A percentile compares a stretch with the other conserved stretches of the same genome.
Conservation (phyloP, 495 filamentous ascomycete genomes). For the Poronia punctata region DNA sequence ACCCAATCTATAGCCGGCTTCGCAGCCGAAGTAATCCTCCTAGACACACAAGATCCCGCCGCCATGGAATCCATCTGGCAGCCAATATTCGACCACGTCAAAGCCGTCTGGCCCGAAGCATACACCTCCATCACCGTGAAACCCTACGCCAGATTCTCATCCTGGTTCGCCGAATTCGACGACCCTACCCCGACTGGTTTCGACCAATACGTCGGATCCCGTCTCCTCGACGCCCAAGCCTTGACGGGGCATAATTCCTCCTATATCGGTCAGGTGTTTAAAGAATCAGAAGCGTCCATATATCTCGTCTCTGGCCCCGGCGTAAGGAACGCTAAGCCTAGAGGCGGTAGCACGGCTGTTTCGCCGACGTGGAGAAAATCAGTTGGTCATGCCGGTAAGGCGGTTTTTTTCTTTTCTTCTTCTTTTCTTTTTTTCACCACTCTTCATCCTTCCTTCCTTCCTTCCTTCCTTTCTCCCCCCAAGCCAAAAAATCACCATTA, state of each 20-base stretch:
- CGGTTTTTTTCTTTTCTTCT: no score
- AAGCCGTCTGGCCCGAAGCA: slow-evolving; percentile 37
- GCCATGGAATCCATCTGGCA: slow-evolving; percentile 40
- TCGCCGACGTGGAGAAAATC: slow-evolving; percentile 50
- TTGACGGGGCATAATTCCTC: no score
- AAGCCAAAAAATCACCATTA: no score
- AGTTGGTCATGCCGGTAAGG: slow-evolving; percentile 37
- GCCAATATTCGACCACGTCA: slow-evolving; percentile 28
- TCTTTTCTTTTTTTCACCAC: no score
- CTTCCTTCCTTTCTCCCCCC: no score
- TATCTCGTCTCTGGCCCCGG: slow-evolving; percentile 28
- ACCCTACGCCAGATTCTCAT: slow-evolving; percentile 35
- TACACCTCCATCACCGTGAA: slow-evolving; percentile 30
- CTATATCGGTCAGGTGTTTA: no score
- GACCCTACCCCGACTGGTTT: slow-evolving; percentile 24
- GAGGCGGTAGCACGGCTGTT: slow-evolving; percentile 36
- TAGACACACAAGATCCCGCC: slow-evolving; percentile 16
- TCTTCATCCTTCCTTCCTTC: no score
- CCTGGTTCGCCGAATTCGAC: slow-evolving; percentile 37
- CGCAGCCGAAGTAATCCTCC: slow-evolving; percentile 5
- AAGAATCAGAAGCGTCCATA: slow-evolving; percentile 5
- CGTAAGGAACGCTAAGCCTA: slow-evolving; percentile 28
- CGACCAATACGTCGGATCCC: slow-evolving; percentile 32
- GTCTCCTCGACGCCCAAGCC: slow-evolving; percentile 27
- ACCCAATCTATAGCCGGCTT: neutral